Evolutionary conservation across 495 filamentous ascomycete species (phyloP).

Genomic region (Aspergillus saccharolyticus): DNA sequence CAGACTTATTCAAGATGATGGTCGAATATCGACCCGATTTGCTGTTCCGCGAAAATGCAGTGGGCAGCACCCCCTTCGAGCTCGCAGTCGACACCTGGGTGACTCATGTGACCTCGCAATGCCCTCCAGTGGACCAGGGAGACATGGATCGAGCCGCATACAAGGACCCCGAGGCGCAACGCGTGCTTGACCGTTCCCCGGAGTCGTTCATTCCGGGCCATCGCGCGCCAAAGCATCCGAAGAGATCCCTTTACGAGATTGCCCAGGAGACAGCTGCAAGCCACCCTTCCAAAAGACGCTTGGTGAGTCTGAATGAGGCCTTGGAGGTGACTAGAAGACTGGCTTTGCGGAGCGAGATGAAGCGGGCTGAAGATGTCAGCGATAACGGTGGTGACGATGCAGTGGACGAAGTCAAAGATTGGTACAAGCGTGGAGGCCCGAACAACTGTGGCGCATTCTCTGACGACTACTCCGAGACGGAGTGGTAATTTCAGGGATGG

Average conservation of each 20-base stretch:
- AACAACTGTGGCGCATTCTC: not conserved
- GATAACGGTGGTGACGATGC: not conserved
- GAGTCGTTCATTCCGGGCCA: slow-evolving; percentile 21
- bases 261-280: slow-evolving; percentile 17
- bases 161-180: not conserved
- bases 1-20: slow-evolving; percentile 40
- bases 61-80: slow-evolving; percentile 63
- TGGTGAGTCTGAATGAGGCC: slow-evolving; percentile 65
- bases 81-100: slow-evolving; percentile 53
- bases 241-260: slow-evolving; percentile 19
- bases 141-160: not conserved
- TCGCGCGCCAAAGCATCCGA: not conserved
- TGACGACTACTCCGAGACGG: too few species aligned
- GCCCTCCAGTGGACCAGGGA: slow-evolving; percentile 6
- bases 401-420: not conserved
- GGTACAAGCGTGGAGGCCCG: not conserved
- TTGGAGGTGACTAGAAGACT: slow-evolving; percentile 68
- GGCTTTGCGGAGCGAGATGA: slow-evolving; percentile 27
- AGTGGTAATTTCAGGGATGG: too few species aligned
- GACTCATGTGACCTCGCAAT: slow-evolving; percentile 19
- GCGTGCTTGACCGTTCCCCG: slow-evolving; percentile 8
- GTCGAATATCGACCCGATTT: slow-evolving; percentile 53
- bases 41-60: slow-evolving; percentile 63
- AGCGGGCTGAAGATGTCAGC: not conserved
- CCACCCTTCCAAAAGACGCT: slow-evolving; percentile 43